A percentile compares a stretch with the other conserved stretches of the same genome.
Conservation (phyloP, 2,329 filamentous ascomycete species). For the Penicillium palitans region DNA sequence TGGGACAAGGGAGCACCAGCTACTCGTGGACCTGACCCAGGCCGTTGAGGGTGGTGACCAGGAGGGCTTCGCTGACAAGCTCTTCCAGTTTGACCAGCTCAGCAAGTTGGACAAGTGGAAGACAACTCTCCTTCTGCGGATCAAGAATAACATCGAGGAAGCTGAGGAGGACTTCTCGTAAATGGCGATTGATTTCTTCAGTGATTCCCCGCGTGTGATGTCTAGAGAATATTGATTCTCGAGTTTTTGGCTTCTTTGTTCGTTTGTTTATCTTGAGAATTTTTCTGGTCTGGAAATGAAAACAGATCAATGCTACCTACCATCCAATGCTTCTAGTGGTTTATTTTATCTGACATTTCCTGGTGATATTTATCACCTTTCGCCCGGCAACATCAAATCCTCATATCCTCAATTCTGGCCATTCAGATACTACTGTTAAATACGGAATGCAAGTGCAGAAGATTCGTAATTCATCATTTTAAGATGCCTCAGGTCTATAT, state of each 20-base stretch:
- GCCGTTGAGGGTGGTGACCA: slow-evolving; percentile 76
- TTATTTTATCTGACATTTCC: neutral
- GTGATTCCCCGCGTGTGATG: slow-evolving; percentile 27
- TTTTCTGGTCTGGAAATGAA: slow-evolving; percentile 10
- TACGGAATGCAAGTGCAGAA: slow-evolving; percentile 11
- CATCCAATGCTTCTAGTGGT: neutral
- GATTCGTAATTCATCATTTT: slow-evolving; percentile 34
- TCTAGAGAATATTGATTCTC: slow-evolving; percentile 17
- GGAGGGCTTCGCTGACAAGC: slow-evolving; percentile 79
- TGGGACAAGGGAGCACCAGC: slow-evolving; percentile 75
- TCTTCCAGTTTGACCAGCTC: slow-evolving; percentile 88
- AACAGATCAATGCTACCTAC: slow-evolving; percentile 4
- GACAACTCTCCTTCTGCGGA: slow-evolving; percentile 75
- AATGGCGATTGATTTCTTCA: slow-evolving; percentile 22
- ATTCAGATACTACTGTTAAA: neutral
- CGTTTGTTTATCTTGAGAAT: slow-evolving; percentile 4
- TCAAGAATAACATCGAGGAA: slow-evolving; percentile 81
- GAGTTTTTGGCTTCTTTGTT: slow-evolving; percentile 11
- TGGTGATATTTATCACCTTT: neutral
- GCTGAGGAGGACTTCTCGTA: slow-evolving; percentile 68
- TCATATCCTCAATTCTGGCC: neutral
- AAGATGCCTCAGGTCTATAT: slow-evolving; percentile 30
- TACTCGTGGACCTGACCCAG: slow-evolving; percentile 74
- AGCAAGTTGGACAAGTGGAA: slow-evolving; percentile 98
- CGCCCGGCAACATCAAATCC: neutral